Base-by-base conservation (phyloP, 2,329 filamentous ascomycete species). In the Corniculantispora saksenae region DNA sequence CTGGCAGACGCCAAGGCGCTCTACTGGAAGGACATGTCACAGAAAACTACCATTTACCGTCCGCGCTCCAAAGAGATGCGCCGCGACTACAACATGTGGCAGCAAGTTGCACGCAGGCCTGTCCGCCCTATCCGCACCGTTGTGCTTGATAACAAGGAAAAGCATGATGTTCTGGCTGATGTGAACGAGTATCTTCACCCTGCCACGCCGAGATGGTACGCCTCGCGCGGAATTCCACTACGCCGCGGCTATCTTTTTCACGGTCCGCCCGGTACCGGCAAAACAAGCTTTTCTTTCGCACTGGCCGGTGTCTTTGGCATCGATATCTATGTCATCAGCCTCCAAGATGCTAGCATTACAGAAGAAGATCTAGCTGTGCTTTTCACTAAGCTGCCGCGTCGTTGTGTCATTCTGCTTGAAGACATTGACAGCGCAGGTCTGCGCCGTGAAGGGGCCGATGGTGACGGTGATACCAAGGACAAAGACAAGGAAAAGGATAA, bases 101-200 rank as follows among this genome's bases (percentile, higher is more conserved):
- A 82, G 47, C 79, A 83, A 67, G 84, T 89, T 27, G 84, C 86
- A 1, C 81, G 85, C 32, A 81, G 91, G 1, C 90, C 91, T 0
- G 86, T 89, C 8, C 80, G 91, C 19, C 89, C 89, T 1, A 90
- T 94, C 81, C 82, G 84, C 58, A 94, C 91, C 0, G 91, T 96
- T 1, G 88, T 93, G 2, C 82, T 95, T 5, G 90, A 92, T 67
- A 79, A 83, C 10, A 75, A 82, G 54, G 85, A 91, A 71, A 94
- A 94, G 76, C 79, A 83, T 1, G 81, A 83, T 38, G 82, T 94
- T 3, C 77, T 94, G 12, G 79, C 80, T 29, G 92, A 95, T 70
- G 89, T 94, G 71, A 91, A 91, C 69, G 91, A 93, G 70, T 94
- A 92, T 68, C 81, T 95, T 0, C 86, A 92, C 62, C 90, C 91